Evolutionary conservation across 768 basidiomycete species (phyloP).

Genomic region (Agaricus subrufescens): DNA sequence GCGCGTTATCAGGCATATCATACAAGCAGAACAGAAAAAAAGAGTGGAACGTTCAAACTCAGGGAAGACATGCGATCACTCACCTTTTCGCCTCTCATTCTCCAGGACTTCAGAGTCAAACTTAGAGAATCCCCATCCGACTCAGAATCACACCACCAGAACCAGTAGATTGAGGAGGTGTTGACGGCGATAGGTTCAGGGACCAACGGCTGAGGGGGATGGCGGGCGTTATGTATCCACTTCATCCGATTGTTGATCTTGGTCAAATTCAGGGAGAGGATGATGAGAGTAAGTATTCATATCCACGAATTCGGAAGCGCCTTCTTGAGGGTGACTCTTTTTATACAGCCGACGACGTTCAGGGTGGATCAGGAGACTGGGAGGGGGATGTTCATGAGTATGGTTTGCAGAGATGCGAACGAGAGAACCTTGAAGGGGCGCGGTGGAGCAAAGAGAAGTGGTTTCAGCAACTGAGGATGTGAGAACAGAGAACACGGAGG

Average conservation of each 20-base stretch:
- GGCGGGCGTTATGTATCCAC: constrained; percentile 20
- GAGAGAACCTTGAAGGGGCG: constrained; percentile 27
- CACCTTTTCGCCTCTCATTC: constrained; percentile 9
- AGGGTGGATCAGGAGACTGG: constrained; percentile 56
- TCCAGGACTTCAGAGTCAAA: constrained; percentile 14
- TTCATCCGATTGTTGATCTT: background rate
- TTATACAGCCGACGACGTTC: constrained; percentile 64
- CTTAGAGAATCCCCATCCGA: constrained; percentile 34
- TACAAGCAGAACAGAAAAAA: constrained; percentile 1
- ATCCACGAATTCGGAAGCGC: constrained; percentile 43
- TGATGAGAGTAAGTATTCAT: background rate
- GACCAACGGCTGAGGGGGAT: background rate
- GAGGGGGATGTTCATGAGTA: constrained; percentile 44
- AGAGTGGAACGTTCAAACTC: constrained; percentile 20
- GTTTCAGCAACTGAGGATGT: constrained; percentile 37
- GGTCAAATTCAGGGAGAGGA: constrained; percentile 9
- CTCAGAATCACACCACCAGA: constrained; percentile 28
- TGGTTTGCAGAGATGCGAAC: constrained; percentile 22
- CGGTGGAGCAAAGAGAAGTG: constrained; percentile 29
- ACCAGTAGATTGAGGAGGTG: constrained; percentile 13
- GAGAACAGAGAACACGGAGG: constrained; percentile 36
- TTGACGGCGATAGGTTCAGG: background rate
- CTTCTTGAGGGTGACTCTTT: constrained; percentile 58
- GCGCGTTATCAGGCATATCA: background rate
- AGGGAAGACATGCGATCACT: constrained; percentile 12